Evolutionary conservation across 495 filamentous ascomycete genomes (phyloP).

Genomic region (Penicillium coprophilum): DNA sequence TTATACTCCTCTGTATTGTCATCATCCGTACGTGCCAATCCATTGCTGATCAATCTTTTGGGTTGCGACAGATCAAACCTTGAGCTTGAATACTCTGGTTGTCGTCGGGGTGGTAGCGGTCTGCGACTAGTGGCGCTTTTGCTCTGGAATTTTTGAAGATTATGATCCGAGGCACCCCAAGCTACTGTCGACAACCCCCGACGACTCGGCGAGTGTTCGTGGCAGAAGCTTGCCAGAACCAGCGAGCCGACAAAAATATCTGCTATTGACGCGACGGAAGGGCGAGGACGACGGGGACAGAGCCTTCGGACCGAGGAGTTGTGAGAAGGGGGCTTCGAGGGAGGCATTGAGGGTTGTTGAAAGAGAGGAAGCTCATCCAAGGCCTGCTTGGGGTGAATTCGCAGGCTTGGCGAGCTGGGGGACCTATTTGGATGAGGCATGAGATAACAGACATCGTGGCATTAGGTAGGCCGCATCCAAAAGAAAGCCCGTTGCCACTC

Average conservation of each 20-base stretch:
- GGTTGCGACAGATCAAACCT: slow-evolving; percentile 24
- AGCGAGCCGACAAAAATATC: slow-evolving; percentile 64
- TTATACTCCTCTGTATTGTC: slow-evolving; percentile 8
- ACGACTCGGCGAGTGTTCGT: slow-evolving; percentile 48
- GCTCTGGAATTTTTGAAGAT: slow-evolving; percentile 19
- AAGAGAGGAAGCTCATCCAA: slow-evolving; percentile 40
- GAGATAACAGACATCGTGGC: slow-evolving; percentile 62
- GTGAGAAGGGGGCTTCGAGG: slow-evolving; percentile 24
- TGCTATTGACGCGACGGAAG: slow-evolving; percentile 43
- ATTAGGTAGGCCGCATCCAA: slow-evolving; percentile 44
- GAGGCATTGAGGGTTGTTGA: slow-evolving; percentile 35
- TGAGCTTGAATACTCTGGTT: slow-evolving; percentile 23
- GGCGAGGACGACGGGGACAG: slow-evolving; percentile 43
- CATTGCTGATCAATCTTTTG: slow-evolving; percentile 36
- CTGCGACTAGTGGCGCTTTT: slow-evolving; percentile 16
- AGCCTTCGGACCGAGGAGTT: slow-evolving; percentile 38
- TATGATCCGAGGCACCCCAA: slow-evolving; percentile 13
- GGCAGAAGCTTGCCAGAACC: slow-evolving; percentile 62
- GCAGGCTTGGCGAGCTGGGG: slow-evolving; percentile 53
- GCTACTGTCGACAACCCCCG: slow-evolving; percentile 34
- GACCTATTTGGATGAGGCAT: slow-evolving; percentile 62
- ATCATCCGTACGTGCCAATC: slow-evolving; percentile 23
- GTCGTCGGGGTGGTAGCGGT: slow-evolving; percentile 20
- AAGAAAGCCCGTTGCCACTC: slow-evolving; percentile 24
- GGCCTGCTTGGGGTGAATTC: slow-evolving; percentile 47